Evolutionary conservation across 139 green algal species (phyloP).

Genomic region (Coelastrella sp.): DNA sequence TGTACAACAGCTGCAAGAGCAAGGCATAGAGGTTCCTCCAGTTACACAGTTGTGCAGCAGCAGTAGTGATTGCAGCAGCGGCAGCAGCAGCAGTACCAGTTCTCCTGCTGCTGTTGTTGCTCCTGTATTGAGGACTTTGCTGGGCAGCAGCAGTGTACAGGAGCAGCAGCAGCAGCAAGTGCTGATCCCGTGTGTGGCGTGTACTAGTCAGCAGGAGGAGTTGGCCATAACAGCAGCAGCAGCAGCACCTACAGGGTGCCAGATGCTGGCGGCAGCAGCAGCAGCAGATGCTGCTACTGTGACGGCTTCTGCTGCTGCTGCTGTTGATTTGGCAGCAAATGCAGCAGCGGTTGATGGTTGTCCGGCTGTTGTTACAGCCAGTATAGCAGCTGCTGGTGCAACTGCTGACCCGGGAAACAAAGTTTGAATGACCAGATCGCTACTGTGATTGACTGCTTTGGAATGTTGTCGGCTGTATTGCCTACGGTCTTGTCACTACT

Average conservation of each 20-base stretch:
- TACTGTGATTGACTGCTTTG: too few relatives aligned
- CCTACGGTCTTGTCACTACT: too few relatives aligned
- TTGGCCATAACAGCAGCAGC: background rate
- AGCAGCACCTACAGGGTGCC: background rate
- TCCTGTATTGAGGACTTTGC: too few relatives aligned
- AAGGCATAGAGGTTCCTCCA: background rate
- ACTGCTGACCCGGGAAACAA: too few relatives aligned
- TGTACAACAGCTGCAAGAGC: conserved; percentile 22
- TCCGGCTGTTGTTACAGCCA: background rate
- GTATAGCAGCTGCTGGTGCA: too few relatives aligned
- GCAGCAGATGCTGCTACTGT: background rate
- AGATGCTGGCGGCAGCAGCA: background rate
- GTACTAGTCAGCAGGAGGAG: too few relatives aligned
- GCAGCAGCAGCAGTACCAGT: background rate
- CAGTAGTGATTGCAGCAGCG: background rate
- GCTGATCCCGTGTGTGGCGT: too few relatives aligned
- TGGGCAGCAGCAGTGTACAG: background rate
- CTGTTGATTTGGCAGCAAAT: background rate
- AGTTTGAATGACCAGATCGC: too few relatives aligned
- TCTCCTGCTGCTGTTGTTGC: too few relatives aligned
- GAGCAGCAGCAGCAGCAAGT: conserved; percentile 19
- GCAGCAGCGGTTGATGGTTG: conserved; percentile 11
- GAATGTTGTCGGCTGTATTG: too few relatives aligned
- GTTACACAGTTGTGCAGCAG: background rate
- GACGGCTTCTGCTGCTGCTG: background rate